Evolutionary conservation across 2,329 filamentous ascomycete genomes (phyloP), one percentile per base, ranked within the genome.

Genomic region (Colletotrichum cereale): DNA sequence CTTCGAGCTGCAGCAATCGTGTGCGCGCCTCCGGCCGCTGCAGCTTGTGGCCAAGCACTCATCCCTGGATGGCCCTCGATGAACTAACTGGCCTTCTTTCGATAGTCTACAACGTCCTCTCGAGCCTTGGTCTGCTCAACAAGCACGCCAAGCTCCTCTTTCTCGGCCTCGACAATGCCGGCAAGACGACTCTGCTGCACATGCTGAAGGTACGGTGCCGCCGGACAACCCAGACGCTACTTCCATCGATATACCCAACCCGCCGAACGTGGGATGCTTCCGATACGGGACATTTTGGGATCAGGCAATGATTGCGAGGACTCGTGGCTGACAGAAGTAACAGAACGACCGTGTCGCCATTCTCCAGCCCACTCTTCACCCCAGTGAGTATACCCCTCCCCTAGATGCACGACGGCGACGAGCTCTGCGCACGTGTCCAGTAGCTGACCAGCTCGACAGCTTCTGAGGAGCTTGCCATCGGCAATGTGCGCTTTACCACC

Each of bases 131-230:
- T 78, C 88, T 97, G 79, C 87, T 96, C 76, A 97, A 97, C 90
- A 97, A 97, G 89, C 94, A 97, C 83, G 95, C 94, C 79, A 97
- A 97, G 89, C 90, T 97, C 72, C 89, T 97, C 71, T 97, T 97
- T 86, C 90, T 97, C 75, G 95, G 95, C 77, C 91, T 97, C 74
- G 95, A 97, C 83, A 97, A 97, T 86, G 95, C 95, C 62, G 95
- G 95, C 84, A 97, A 97, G 88, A 97, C 95, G 65, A 97, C 95
- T 55, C 87, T 97, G 77, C 86, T 97, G 80, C 95, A 97, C 85
- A 97, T 97, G 95, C 84, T 97, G 84, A 97, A 97, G 93, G 93
- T 95, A 83, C 78, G 88, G 82, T 68, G 42, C 26, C n/a, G 26
- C 50, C 24, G n/a, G 53, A 58, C 29, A 21, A 47, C 47, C 66